Conservation (phyloP, 345 rosid species). For the Populus euphratica region DNA sequence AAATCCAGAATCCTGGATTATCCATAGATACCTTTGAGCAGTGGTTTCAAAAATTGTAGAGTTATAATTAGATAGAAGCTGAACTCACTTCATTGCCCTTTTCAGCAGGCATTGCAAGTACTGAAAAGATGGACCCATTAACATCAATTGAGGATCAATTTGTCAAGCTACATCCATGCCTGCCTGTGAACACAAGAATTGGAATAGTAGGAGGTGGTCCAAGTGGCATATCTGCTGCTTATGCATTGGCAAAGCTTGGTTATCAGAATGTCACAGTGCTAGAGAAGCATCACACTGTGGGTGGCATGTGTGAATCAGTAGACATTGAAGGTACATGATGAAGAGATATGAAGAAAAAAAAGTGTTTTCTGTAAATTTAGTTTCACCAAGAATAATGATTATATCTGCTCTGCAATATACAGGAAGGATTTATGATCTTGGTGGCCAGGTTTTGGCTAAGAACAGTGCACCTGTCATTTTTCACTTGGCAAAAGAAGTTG, state of each 20-base stretch:
- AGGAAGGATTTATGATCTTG: constrained; percentile 64
- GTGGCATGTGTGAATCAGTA: constrained; percentile 71
- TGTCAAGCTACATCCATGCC: constrained; percentile 56
- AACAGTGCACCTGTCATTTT: constrained; percentile 61
- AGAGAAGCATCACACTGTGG: constrained; percentile 58
- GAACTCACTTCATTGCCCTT: neutral
- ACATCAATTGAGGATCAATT: constrained; percentile 51
- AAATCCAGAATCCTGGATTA: neutral
- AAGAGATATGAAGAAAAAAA: neutral
- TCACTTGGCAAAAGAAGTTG: constrained; percentile 55
- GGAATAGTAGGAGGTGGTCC: constrained; percentile 68
- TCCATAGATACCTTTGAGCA: neutral
- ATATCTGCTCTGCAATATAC: neutral
- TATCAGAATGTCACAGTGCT: constrained; percentile 48
- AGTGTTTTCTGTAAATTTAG: neutral
- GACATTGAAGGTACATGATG: constrained; percentile 53
- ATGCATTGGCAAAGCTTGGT: constrained; percentile 58
- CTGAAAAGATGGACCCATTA: constrained; percentile 36
- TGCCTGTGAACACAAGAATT: constrained; percentile 46
- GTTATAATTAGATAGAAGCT: neutral
- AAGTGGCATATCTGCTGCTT: constrained; percentile 65
- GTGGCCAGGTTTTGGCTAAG: constrained; percentile 74
- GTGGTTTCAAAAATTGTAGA: neutral
- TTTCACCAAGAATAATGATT: neutral
- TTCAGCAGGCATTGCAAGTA: constrained; percentile 2